Evolutionary conservation across 1,139 yeast genomes (phyloP).

Genomic region (Diutina catenulata): DNA sequence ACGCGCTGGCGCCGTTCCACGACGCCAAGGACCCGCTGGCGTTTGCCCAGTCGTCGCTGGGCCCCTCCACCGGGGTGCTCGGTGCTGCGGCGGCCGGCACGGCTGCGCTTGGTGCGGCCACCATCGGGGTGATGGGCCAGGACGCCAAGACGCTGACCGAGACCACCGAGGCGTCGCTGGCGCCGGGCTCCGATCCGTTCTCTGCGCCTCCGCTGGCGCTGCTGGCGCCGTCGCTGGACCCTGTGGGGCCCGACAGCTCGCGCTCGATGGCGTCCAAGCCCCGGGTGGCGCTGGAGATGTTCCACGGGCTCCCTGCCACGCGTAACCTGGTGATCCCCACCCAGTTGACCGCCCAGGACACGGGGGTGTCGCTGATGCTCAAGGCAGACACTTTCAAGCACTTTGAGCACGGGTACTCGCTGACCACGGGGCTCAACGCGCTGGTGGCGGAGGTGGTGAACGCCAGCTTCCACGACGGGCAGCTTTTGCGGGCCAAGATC

Average conservation of each 20-base stretch:
- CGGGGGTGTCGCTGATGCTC: slow-evolving; percentile 23
- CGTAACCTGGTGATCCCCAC: slow-evolving; percentile 23
- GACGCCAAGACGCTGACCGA: too few species aligned
- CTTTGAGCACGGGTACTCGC: slow-evolving; percentile 12
- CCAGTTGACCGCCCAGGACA: slow-evolving; percentile 12
- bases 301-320: slow-evolving; percentile 37
- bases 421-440: slow-evolving; percentile 47
- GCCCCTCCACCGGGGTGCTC: too few species aligned
- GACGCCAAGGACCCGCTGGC: too few species aligned
- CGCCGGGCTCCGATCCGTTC: neutral
- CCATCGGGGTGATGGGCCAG: too few species aligned
- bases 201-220: neutral
- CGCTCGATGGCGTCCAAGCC: neutral
- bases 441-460: slow-evolving; percentile 76
- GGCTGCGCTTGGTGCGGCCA: too few species aligned
- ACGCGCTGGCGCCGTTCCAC: too few species aligned
- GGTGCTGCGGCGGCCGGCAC: too few species aligned
- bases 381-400: slow-evolving; percentile 35
- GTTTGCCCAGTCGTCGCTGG: too few species aligned
- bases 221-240: neutral
- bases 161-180: neutral
- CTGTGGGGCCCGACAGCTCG: neutral
- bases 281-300: slow-evolving; percentile 17
- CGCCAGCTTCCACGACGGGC: slow-evolving; percentile 61
- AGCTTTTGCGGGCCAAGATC: slow-evolving; percentile 42